Evolutionary conservation across 805 yeast species (phyloP), one percentile per base, ranked within the genome.

Genomic region (Cephaloascus fragrans): DNA sequence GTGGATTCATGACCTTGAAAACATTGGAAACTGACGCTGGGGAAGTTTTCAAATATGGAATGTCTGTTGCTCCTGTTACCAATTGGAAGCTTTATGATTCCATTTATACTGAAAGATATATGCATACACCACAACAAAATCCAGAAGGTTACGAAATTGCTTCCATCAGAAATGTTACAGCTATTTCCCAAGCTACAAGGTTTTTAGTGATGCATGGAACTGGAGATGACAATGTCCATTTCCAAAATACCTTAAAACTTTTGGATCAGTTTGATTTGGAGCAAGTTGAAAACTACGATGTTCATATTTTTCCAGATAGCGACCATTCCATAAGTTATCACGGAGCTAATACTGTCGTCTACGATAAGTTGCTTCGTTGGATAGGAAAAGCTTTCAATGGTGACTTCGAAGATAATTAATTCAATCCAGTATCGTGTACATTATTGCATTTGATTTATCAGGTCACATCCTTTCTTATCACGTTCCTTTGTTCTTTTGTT

Each of bases 301-400:
- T 88, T 63, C 88, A 80, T 48, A 72, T 88, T 12, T 93, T 81
- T 61, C 97, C 98, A 0, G 98, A 93, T 56, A 83, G 95, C 18
- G 90, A 89, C 53, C 98, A 93, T 56, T 69, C 80, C 36, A 90
- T 93, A 35, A 59, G 58, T 37, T 78, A 69, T 55, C 94, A 93
- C 59, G 86, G 87, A 55, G 96, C 95, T 3, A 75, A 78, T 54
- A 59, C 62, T 10, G 69, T 88, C 29, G 81, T 93, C 8, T 85
- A 74, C 55, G 84, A 79, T 47, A 79, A 82, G 55, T 57, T 93
- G 35, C 67, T 69, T 45, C 55, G 59, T 39, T 89, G 97, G 97
- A 48, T 83, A 47, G 50, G 55, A 36, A 63, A 70, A 46, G 86
- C 86, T 0, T 81, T 77, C 47, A 53, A 45, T 8, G 75, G 74